A percentile compares a stretch with the other conserved stretches of the same genome.
Evolutionary conservation across 352 stramenopile genomes (phyloP).

Genomic region (Phytophthora lateralis): DNA sequence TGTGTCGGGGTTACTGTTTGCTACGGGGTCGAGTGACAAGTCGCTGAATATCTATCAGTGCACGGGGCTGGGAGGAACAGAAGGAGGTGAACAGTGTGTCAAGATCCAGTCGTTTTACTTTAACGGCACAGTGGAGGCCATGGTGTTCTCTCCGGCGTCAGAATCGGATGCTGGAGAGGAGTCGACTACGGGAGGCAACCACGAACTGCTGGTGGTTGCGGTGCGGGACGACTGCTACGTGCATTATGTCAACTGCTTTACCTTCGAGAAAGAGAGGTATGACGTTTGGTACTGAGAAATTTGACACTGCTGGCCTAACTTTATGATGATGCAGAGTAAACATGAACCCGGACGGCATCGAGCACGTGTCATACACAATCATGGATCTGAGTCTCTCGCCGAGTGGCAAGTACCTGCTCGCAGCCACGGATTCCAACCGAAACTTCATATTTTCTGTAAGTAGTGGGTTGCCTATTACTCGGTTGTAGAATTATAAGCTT

Average conservation of each 20-base stretch:
- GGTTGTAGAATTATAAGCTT: background rate
- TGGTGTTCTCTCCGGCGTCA: conserved; percentile 54
- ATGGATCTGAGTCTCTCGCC: conserved; percentile 82
- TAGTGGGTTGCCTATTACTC: background rate
- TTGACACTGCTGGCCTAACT: background rate
- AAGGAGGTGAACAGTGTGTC: conserved; percentile 32
- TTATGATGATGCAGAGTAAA: conserved; percentile 56
- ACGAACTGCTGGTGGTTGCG: conserved; percentile 64
- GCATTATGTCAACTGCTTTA: conserved; percentile 81
- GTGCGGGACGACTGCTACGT: conserved; percentile 86
- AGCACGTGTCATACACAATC: conserved; percentile 89
- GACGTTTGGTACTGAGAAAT: background rate
- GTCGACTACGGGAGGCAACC: background rate
- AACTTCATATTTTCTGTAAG: conserved; percentile 80
- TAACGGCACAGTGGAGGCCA: conserved; percentile 76
- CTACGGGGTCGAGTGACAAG: conserved; percentile 79
- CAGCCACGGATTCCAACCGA: conserved; percentile 80
- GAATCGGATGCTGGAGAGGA: background rate
- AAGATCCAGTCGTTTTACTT: conserved; percentile 89
- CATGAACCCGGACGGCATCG: conserved; percentile 87
- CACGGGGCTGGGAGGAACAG: conserved; percentile 14
- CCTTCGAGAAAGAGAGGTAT: conserved; percentile 82
- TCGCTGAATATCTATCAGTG: conserved; percentile 73
- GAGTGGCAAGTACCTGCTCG: conserved; percentile 78
- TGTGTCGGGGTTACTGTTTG: conserved; percentile 56